These are phyloP conservation scores for Metschnikowia lochheadii DNA, from an alignment of 805 yeast species.

Conservation along the genomic window DNA sequence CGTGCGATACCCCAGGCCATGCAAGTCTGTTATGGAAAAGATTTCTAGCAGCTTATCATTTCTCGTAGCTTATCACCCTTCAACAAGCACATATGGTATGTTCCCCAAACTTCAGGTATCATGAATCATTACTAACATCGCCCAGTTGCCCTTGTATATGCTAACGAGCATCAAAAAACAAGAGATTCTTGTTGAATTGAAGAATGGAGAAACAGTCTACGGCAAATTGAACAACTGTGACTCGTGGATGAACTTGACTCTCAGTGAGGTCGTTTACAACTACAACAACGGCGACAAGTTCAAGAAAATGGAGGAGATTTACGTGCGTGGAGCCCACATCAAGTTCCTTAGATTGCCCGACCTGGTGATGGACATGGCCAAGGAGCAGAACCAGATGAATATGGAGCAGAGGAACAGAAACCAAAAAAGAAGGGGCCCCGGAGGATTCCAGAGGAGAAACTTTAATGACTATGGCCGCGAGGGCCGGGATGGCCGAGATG, in stretches of 20 bases:
- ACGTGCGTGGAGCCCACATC: slow-evolving; percentile 82
- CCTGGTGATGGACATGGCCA: slow-evolving; percentile 69
- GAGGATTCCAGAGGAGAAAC: slow-evolving; percentile 26
- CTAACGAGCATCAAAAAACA: slow-evolving; percentile 89
- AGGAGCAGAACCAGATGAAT: slow-evolving; percentile 55
- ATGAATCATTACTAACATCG: slow-evolving; percentile 6
- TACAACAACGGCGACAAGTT: slow-evolving; percentile 59
- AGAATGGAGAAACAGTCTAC: slow-evolving; percentile 83
- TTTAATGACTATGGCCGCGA: slow-evolving; percentile 27
- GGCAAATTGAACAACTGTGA: slow-evolving; percentile 86
- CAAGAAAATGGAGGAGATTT: slow-evolving; percentile 64
- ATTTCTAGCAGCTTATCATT: slow-evolving; percentile 1
- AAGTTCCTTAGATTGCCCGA: slow-evolving; percentile 74
- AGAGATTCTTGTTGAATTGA: slow-evolving; percentile 82
- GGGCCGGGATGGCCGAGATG: slow-evolving; percentile 11
- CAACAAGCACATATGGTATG: slow-evolving; percentile 15
- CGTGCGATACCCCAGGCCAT: slow-evolving; percentile 6
- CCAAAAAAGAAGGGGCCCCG: slow-evolving; percentile 38
- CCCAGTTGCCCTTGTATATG: slow-evolving; percentile 82
- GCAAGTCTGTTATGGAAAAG: slow-evolving; percentile 1
- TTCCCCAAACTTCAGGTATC: neutral
- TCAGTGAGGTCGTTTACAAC: slow-evolving; percentile 68
- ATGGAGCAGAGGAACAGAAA: slow-evolving; percentile 47
- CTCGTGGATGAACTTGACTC: slow-evolving; percentile 91
- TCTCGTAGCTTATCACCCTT: neutral